A percentile compares a stretch with the other conserved stretches of the same genome.
These are phyloP conservation scores for Botrytis porri DNA, from an alignment of 2,329 filamentous ascomycete species.

Conservation along the genomic window DNA sequence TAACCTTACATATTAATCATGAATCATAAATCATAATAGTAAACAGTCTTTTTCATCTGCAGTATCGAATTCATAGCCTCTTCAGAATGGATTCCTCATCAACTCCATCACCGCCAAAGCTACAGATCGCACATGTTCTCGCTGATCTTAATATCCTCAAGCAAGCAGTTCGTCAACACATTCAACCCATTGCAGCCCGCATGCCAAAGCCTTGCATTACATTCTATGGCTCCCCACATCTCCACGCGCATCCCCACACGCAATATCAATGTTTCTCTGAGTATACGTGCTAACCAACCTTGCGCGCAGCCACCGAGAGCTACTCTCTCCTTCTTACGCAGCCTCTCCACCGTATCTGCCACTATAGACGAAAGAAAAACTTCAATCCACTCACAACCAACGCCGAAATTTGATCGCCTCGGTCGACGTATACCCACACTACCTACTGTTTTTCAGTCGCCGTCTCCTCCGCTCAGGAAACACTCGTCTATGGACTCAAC, in stretches of 20 bases:
- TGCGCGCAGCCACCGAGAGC: neutral
- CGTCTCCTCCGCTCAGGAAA: neutral
- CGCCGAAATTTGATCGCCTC: conserved; percentile 4
- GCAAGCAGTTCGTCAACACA: conserved; percentile 16
- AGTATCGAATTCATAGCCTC: neutral
- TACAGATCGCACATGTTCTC: conserved; percentile 18
- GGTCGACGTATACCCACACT: conserved; percentile 1
- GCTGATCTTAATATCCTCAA: conserved; percentile 20
- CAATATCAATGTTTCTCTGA: neutral
- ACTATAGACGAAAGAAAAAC: conserved; percentile 1
- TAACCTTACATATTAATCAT: neutral
- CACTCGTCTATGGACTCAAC: neutral
- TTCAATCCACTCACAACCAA: conserved; percentile 2
- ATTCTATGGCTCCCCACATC: neutral
- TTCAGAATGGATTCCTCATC: conserved; percentile 1
- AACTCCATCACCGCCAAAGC: neutral
- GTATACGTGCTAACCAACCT: neutral
- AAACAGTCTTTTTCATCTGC: neutral
- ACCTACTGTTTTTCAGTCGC: neutral
- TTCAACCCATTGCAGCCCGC: no score
- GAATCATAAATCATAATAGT: neutral
- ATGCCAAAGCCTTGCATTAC: neutral
- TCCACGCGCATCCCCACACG: neutral
- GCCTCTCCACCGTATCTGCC: conserved; percentile 2
- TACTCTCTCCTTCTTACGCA: conserved; percentile 8